phyloP scores from a whole-genome alignment of 352 stramenopile species.

The Phytophthora vignae region DNA sequence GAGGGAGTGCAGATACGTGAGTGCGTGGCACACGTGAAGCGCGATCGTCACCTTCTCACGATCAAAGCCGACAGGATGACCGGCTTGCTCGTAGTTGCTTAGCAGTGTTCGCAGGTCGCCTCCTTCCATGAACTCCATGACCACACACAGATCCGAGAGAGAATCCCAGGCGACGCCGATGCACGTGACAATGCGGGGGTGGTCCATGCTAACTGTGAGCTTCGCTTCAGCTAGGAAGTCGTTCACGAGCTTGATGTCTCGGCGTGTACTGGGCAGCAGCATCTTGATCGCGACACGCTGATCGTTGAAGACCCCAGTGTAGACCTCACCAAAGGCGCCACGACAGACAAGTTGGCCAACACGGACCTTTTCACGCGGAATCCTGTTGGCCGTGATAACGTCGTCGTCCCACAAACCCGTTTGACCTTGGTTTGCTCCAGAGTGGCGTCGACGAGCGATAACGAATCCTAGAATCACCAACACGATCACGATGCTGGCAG shows the following conservation, averaged over 20 bases:
- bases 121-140: conserved; percentile 21
- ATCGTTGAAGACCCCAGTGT: conserved; percentile 13
- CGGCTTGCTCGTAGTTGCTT: conserved; percentile 7
- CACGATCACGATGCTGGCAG: background rate
- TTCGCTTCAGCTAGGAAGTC: conserved; percentile 16
- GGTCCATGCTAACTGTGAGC: conserved; percentile 16
- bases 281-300: conserved; percentile 15
- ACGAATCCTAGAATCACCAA: background rate
- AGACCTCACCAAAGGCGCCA: conserved; percentile 21
- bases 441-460: background rate
- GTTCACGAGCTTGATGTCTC: conserved; percentile 18
- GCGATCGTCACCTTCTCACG: conserved; percentile 35
- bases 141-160: conserved; percentile 19
- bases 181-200: conserved; percentile 9
- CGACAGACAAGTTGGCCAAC: conserved; percentile 7
- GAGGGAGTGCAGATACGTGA: conserved; percentile 53
- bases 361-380: conserved; percentile 20
- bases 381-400: conserved; percentile 15
- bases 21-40: conserved; percentile 36
- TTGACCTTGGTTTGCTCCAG: conserved; percentile 6
- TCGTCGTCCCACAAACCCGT: conserved; percentile 21
- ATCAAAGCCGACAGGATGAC: background rate
- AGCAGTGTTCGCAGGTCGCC: conserved; percentile 5
- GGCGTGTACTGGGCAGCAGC: conserved; percentile 17
- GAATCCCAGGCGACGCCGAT: conserved; percentile 21